Conservation (phyloP, 2,329 filamentous ascomycete species). For the Cryphonectria japonica region DNA sequence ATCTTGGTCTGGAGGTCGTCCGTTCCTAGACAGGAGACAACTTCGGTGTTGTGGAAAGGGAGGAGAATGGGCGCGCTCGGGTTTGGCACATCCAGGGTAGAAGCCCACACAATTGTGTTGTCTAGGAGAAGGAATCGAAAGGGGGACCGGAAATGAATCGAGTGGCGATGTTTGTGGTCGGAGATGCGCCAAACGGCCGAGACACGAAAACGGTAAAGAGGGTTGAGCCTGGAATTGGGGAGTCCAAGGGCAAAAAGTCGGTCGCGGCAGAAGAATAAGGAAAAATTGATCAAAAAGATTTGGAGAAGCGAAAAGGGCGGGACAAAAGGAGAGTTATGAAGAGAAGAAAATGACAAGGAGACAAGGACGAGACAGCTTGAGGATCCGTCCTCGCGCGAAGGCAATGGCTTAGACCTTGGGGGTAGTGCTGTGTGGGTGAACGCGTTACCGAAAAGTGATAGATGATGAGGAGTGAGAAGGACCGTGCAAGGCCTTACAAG, state of each 20-base stretch:
- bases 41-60: constrained; percentile 17
- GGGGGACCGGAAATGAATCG: constrained; percentile 23
- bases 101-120: not conserved
- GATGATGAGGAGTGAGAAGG: not conserved
- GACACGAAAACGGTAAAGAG: constrained; percentile 13
- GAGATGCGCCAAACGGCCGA: constrained; percentile 19
- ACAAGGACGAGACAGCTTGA: constrained; percentile 20
- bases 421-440: constrained; percentile 1
- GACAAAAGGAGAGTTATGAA: constrained; percentile 23
- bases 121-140: constrained; percentile 3
- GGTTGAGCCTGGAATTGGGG: constrained; percentile 7
- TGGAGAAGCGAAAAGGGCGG: constrained; percentile 18
- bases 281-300: constrained; percentile 4
- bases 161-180: constrained; percentile 23
- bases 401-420: constrained; percentile 28
- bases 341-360: constrained; percentile 18
- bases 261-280: not conserved
- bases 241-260: constrained; percentile 9
- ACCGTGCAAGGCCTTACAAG: not conserved
- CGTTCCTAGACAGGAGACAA: constrained; percentile 21
- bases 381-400: constrained; percentile 25
- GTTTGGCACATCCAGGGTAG: constrained; percentile 24
- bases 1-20: constrained; percentile 30
- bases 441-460: not conserved
- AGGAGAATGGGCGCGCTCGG: constrained; percentile 14